Evolutionary conservation across 495 filamentous ascomycete species (phyloP), one percentile per base, ranked within the genome.

Genomic region (Penicillium mononematosum): DNA sequence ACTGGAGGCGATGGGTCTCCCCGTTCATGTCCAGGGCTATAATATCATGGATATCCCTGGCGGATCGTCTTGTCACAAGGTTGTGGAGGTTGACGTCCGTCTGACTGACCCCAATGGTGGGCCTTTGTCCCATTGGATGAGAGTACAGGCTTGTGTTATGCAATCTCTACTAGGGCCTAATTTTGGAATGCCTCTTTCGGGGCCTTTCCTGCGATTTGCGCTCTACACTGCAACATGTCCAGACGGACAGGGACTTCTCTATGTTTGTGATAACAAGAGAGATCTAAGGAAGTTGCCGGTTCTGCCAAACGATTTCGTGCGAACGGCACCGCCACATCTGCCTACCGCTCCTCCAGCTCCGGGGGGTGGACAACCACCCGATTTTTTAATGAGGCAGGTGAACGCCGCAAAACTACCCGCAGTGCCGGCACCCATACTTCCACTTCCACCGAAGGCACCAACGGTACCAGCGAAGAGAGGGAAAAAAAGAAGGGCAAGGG

Each of bases 191-290:
- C 2, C 27, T n/a, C 49, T 51, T 27, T 51, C 49, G 11, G 49
- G 49, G 14, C 49, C 49, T 19, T 51, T 51, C 16, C 22, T 38
- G 9, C 49, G 49, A 3, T 51, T 51, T 24, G 12, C 11, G 24
- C 39, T 38, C 22, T 51, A 51, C 16, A 51, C 49, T 42, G 49
- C 34, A 2, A 51, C 49, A 11, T 51, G 49, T 2, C 49, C 49
- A 36, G 24, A 51, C 19, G 36, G 34, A 1, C 34, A 27, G 20
- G 49, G 49, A 10, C 7, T 17, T n/a, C 34, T 51, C 12, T 27
- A 51, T 31, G 22, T 51, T 14, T 7, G 19, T 25, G 10, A 11
- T 6, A 0, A 19, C 6, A 51, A 42, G 32, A 10, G 4, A 1
- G 34, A 51, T 3, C 32, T 51, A 14, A 24, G 5, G 16, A 2